phyloP scores from a whole-genome alignment of 2,329 filamentous ascomycete species.

The Lithohypha guttulata region DNA sequence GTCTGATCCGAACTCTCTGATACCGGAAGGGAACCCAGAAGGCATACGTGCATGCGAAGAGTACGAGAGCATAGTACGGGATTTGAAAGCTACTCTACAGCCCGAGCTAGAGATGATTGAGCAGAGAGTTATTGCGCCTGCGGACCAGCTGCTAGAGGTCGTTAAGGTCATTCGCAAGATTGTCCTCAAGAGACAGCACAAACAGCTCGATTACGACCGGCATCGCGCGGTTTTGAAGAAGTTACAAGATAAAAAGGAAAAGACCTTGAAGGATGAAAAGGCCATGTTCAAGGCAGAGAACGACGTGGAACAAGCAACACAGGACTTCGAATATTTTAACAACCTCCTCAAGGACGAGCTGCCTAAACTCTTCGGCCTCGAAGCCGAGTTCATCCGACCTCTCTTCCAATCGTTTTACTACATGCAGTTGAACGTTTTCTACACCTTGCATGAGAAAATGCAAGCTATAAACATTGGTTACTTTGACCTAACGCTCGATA shows the following conservation, averaged over 20 bases:
- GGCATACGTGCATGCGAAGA: constrained; percentile 93
- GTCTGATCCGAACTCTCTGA: constrained; percentile 78
- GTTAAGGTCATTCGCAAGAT: constrained; percentile 93
- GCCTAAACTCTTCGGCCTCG: constrained; percentile 78
- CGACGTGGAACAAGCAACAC: constrained; percentile 80
- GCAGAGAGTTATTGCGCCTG: constrained; percentile 75
- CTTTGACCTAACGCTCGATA: constrained; percentile 81
- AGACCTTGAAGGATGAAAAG: constrained; percentile 92
- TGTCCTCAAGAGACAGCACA: constrained; percentile 83
- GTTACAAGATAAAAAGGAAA: constrained; percentile 95
- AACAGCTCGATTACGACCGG: constrained; percentile 91
- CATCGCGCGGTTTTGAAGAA: constrained; percentile 78
- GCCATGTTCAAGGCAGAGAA: constrained; percentile 91
- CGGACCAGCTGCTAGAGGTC: constrained; percentile 84
- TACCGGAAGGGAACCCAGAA: constrained; percentile 76
- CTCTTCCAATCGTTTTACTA: constrained; percentile 99
- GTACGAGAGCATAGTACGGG: constrained; percentile 82
- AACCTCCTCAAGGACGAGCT: constrained; percentile 92
- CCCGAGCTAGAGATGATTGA: constrained; percentile 99
- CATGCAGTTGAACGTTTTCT: constrained; percentile 99
- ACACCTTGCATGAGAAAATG: constrained; percentile 97
- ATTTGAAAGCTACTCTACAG: constrained; percentile 75
- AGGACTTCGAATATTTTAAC: constrained; percentile 98
- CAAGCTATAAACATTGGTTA: constrained; percentile 95
- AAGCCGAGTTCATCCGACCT: constrained; percentile 89